Conservation (phyloP, 1,139 yeast genomes). For the Debaryomycetaceae sp. region DNA sequence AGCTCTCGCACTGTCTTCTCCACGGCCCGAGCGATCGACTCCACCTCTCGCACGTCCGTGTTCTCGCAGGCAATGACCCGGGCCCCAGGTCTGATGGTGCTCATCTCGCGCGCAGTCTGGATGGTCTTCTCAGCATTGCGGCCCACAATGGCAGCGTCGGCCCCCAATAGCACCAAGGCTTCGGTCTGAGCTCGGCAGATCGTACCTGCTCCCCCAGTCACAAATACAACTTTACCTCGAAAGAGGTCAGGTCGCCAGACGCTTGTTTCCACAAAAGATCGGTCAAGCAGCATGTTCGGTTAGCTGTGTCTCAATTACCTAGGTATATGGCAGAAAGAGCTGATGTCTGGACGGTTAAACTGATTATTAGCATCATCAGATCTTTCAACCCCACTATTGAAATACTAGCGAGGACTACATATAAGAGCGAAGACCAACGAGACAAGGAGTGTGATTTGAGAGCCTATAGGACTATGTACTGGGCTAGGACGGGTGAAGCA, state of each 20-base stretch:
- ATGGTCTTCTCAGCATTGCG: constrained; percentile 65
- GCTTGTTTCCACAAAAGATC: constrained; percentile 21
- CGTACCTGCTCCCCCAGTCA: constrained; percentile 95
- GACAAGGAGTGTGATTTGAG: background rate
- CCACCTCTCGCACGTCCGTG: constrained; percentile 72
- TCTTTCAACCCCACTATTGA: background rate
- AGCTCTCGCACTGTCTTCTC: constrained; percentile 57
- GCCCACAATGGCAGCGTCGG: constrained; percentile 82
- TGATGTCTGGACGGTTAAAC: too few species aligned
- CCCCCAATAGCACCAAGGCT: constrained; percentile 77
- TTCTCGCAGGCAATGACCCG: constrained; percentile 65
- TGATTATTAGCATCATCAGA: background rate
- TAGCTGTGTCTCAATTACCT: background rate
- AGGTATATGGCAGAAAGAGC: too few species aligned
- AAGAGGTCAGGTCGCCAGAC: constrained; percentile 60
- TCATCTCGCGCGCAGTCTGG: constrained; percentile 64
- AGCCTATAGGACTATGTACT: too few species aligned
- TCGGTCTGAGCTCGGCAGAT: constrained; percentile 86
- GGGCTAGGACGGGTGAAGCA: background rate
- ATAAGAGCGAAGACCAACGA: background rate
- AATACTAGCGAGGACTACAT: background rate
- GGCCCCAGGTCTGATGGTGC: constrained; percentile 51
- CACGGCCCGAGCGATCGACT: constrained; percentile 59
- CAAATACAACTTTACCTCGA: constrained; percentile 79
- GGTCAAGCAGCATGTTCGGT: constrained; percentile 15